phyloP scores from a whole-genome alignment of 83 land plant species.

The Isoetes engelmannii region DNA sequence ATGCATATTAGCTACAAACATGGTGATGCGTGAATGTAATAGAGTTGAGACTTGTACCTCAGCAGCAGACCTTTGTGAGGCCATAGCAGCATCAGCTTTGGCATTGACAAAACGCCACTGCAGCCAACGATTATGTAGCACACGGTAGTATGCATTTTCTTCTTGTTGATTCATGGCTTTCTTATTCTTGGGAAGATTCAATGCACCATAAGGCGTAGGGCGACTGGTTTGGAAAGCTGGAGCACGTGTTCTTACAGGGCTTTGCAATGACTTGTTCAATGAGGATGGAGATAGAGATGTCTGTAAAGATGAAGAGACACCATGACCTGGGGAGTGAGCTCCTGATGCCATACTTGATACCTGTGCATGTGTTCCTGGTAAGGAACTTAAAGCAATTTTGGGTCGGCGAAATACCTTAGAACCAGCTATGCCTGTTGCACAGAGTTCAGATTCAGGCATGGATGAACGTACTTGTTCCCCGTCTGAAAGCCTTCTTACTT shows the following conservation, averaged over 20 bases:
- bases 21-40: not conserved
- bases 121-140: constrained; percentile 67
- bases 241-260: too few relatives aligned
- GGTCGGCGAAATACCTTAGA: not conserved
- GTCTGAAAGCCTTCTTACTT: not conserved
- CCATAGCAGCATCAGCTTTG: constrained; percentile 49
- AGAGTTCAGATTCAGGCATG: not conserved
- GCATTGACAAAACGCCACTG: constrained; percentile 92
- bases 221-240: too few relatives aligned
- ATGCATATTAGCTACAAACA: not conserved
- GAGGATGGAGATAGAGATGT: too few relatives aligned
- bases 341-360: too few relatives aligned
- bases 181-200: constrained; percentile 61
- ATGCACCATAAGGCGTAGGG: constrained; percentile 8
- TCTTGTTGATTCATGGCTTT: constrained; percentile 60
- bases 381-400: not conserved
- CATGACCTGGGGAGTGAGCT: too few relatives aligned
- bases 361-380: too few relatives aligned
- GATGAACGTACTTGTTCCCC: not conserved
- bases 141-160: constrained; percentile 64
- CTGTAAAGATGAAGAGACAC: too few relatives aligned
- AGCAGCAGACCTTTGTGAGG: constrained; percentile 46
- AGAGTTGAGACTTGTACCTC: constrained; percentile 47
- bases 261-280: too few relatives aligned
- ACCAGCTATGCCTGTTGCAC: not conserved